These are phyloP conservation scores for Desmodesmus armatus DNA, from an alignment of 139 green algal genomes.

Conservation along the genomic window DNA sequence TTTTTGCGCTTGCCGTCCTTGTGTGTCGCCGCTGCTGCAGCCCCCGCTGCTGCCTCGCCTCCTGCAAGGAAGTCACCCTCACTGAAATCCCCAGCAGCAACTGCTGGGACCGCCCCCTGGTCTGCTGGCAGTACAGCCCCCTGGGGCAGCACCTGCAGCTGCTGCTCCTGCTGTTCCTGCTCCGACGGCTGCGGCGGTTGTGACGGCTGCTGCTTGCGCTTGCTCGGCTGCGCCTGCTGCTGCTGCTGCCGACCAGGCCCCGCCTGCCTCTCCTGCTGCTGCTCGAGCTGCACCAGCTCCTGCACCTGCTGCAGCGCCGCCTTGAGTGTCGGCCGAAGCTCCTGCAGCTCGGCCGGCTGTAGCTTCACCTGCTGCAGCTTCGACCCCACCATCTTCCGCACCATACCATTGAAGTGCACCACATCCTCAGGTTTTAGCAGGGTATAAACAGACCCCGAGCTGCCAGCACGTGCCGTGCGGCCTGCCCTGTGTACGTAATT, in stretches of 20 bases:
- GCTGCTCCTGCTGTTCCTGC: conserved; percentile 8
- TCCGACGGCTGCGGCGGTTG: no score
- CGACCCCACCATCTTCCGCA: neutral
- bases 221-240: conserved; percentile 1
- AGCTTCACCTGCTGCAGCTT: conserved; percentile 12
- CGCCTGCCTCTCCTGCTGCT: conserved; percentile 38
- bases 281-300: conserved; percentile 35
- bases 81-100: neutral
- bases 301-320: conserved; percentile 37
- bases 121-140: no score
- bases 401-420: conserved; percentile 81
- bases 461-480: conserved; percentile 86
- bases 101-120: neutral
- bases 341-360: conserved; percentile 25
- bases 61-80: no score
- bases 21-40: neutral
- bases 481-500: conserved; percentile 81
- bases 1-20: neutral
- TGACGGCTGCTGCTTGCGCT: no score
- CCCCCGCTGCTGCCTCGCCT: no score
- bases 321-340: conserved; percentile 32
- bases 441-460: conserved; percentile 71
- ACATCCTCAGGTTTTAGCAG: conserved; percentile 88
- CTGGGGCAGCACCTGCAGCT: neutral
- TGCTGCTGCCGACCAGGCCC: neutral